Base-by-base conservation (phyloP, 1,284 basidiomycete genomes). In the Cronartium ribicola region DNA sequence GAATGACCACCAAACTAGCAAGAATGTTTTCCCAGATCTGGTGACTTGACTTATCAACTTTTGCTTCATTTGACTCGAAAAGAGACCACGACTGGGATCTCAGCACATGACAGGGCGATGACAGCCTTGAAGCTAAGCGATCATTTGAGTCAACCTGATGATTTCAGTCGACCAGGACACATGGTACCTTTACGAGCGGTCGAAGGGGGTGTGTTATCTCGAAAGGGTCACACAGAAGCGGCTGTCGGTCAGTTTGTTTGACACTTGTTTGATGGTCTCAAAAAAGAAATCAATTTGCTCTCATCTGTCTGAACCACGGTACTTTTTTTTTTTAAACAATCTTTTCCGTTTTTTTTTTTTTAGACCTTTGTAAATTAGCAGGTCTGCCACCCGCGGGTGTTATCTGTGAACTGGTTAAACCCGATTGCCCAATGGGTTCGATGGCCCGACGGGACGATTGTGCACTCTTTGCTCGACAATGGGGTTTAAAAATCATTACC, bases 401-500 rank as follows among this genome's bases (percentile, higher is more conserved):
- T 3, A 86, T 98, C 41, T 98, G 96, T 81, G 96, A 98, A 82
- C 84, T 98, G 41, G 94, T 98, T 46, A 94, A 97, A 79, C 93
- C 97, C 66, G 88, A 94, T 79, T 84, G 85, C 75, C 86, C 87
- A n/a, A 82, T 86, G 78, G 96, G 96, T 1, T 88, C 85, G n/a
- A 99, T 99, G 92, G 93, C 94, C 51, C 85, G 94, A n/a, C 84
- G 94, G 43, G 94, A 98, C 80, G 93, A 94, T 78, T 96, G 93
- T 80, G 86, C 93, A 78, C 85, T 86, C 67, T 98, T 99, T 80
- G 95, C 96, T n/a, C 88, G 91, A 81, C 84, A 86, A 48, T 95
- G 91, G 90, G 90, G 91, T 5, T 81, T 98, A 76, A 93, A 91
- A 81, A 91, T 96, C 87, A 92, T 97, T 78, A 94, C 90, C 76